These are phyloP conservation scores for Candolleomyces aberdarensis DNA, from an alignment of 768 basidiomycete genomes.

Conservation along the genomic window DNA sequence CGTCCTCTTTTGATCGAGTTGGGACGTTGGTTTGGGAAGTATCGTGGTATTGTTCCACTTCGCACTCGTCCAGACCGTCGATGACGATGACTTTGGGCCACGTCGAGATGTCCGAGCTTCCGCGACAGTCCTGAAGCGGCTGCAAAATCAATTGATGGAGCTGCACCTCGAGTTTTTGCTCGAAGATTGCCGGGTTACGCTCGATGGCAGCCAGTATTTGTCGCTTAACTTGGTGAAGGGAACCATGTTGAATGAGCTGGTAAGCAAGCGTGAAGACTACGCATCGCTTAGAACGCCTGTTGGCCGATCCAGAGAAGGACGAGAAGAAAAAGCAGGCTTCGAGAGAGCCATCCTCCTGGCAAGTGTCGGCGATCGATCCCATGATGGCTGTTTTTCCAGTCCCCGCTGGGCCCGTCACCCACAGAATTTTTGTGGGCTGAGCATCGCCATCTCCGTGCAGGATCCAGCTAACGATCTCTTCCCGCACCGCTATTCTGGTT, in stretches of 20 bases:
- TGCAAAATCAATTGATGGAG: neutral
- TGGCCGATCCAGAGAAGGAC: neutral
- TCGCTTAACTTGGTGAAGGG: neutral
- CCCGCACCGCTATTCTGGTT: neutral
- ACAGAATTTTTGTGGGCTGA: neutral
- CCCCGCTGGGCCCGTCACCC: conserved; percentile 6
- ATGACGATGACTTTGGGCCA: neutral
- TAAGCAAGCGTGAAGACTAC: neutral
- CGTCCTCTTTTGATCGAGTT: neutral
- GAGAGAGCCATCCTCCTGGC: neutral
- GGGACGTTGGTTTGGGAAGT: no score
- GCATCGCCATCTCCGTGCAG: neutral
- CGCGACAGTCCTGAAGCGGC: neutral
- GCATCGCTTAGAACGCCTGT: neutral
- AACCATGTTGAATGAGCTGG: neutral
- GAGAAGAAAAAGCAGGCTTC: conserved; percentile 8
- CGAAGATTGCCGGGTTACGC: neutral
- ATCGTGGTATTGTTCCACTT: neutral
- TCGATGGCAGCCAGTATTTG: neutral
- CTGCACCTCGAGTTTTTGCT: neutral
- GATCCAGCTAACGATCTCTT: neutral
- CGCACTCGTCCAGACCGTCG: neutral
- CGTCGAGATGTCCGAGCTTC: neutral
- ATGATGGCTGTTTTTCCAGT: conserved; percentile 6
- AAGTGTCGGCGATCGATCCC: conserved; percentile 2